Conservation (phyloP, 1,139 yeast species). For the Suhomyces chickasaworum region DNA sequence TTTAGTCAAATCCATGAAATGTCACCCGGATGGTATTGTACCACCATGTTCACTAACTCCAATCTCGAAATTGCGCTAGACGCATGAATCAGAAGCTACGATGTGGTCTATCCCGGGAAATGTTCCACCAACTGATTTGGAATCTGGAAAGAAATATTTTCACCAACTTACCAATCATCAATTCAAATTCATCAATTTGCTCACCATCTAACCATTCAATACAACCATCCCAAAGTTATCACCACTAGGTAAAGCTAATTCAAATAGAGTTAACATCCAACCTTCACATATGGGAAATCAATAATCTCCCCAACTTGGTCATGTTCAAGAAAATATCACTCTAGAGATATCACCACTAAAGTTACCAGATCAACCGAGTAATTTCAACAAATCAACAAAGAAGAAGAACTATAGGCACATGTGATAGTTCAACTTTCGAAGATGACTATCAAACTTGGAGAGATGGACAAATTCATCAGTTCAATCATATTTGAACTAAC, state of each 20-base stretch:
- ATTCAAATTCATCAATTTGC: no score
- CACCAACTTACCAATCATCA: no score
- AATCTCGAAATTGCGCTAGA: not conserved
- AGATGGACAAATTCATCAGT: conserved; percentile 39
- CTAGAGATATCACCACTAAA: conserved; percentile 28
- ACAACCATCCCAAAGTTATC: not conserved
- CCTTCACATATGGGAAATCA: conserved; percentile 3
- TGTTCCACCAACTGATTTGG: not conserved
- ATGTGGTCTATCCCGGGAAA: not conserved
- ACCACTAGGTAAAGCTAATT: conserved; percentile 21
- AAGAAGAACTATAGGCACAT: conserved; percentile 24
- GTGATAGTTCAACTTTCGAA: conserved; percentile 44
- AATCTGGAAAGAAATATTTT: not conserved
- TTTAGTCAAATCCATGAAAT: not conserved
- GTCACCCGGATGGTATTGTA: no score
- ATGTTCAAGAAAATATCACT: conserved; percentile 11
- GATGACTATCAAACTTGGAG: conserved; percentile 49
- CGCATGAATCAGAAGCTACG: not conserved
- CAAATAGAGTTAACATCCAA: conserved; percentile 1
- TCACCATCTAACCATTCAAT: no score
- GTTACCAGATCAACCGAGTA: conserved; percentile 5
- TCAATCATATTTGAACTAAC: conserved; percentile 21
- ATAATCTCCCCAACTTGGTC: conserved; percentile 11
- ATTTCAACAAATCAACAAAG: no score
- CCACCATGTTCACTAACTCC: not conserved